Conservation (phyloP, 2,329 filamentous ascomycete species). For the Pochonia chlamydosporia region DNA sequence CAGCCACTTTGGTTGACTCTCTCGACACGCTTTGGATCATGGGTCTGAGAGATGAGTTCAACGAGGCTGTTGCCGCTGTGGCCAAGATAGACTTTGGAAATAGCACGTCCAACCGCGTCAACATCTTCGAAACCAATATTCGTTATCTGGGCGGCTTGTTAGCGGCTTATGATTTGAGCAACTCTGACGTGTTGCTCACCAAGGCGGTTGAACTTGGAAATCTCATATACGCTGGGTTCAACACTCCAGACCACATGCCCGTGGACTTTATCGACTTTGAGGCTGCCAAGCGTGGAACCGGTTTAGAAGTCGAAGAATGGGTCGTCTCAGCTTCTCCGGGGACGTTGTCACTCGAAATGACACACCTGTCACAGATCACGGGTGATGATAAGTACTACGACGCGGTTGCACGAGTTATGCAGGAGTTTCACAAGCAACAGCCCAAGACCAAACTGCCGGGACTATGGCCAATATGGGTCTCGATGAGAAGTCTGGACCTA, state of each 20-base stretch:
- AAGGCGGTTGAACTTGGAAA: conserved; percentile 48
- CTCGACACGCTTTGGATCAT: conserved; percentile 60
- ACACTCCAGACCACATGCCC: conserved; percentile 48
- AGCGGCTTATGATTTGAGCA: conserved; percentile 46
- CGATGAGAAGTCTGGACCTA: no score
- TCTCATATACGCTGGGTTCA: conserved; percentile 49
- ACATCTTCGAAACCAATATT: conserved; percentile 50
- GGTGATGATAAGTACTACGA: conserved; percentile 70
- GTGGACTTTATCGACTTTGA: conserved; percentile 40
- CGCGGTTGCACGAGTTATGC: conserved; percentile 67
- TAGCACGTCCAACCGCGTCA: conserved; percentile 34
- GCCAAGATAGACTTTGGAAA: conserved; percentile 47
- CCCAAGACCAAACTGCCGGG: conserved; percentile 66
- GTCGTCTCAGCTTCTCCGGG: conserved; percentile 45
- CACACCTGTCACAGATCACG: conserved; percentile 66
- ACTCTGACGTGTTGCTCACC: conserved; percentile 36
- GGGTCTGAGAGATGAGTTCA: conserved; percentile 52
- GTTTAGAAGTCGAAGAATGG: no score
- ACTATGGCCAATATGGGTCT: conserved; percentile 66
- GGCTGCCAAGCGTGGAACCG: conserved; percentile 33
- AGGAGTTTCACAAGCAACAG: conserved; percentile 63
- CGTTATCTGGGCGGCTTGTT: no score
- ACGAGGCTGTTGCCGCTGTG: conserved; percentile 44
- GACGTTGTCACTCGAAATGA: conserved; percentile 72
- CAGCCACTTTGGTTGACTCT: conserved; percentile 53